These are phyloP conservation scores for Aciculosporium take DNA, from an alignment of 2,329 filamentous ascomycete species.

Conservation along the genomic window DNA sequence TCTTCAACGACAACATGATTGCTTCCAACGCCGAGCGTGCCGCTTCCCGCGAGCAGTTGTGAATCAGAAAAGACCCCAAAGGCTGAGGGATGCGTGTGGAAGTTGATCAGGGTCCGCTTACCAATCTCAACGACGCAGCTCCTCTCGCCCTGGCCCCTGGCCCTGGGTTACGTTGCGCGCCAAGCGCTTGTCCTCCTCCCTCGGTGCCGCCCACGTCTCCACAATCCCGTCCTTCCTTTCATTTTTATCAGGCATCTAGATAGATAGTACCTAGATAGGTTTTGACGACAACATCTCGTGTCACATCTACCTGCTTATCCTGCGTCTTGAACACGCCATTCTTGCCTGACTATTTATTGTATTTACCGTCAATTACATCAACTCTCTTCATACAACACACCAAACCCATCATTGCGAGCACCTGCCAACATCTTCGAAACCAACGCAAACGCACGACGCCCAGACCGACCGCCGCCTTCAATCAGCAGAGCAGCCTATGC, in stretches of 20 bases:
- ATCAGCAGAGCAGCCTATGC: no score
- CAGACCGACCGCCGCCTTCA: not conserved
- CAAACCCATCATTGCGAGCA: not conserved
- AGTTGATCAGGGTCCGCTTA: no score
- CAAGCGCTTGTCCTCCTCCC: no score
- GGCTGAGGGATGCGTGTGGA: not conserved
- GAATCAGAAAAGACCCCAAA: not conserved
- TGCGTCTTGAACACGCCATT: not conserved
- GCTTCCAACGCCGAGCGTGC: not conserved
- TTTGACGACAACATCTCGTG: no score
- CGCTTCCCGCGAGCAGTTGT: not conserved
- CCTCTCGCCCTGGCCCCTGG: not conserved
- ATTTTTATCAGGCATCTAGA: no score
- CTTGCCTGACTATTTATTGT: not conserved
- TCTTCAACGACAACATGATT: conserved; percentile 35
- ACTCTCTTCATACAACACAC: not conserved
- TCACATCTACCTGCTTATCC: not conserved
- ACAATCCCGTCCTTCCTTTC: no score
- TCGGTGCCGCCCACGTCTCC: no score
- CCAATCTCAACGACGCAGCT: no score
- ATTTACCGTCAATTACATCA: not conserved
- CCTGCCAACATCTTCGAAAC: not conserved
- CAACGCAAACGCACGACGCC: not conserved
- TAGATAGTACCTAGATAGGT: no score
- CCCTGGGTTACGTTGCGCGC: no score